Evolutionary conservation across 169 alveolate species (phyloP).

Genomic region (Eimeria necatrix): DNA sequence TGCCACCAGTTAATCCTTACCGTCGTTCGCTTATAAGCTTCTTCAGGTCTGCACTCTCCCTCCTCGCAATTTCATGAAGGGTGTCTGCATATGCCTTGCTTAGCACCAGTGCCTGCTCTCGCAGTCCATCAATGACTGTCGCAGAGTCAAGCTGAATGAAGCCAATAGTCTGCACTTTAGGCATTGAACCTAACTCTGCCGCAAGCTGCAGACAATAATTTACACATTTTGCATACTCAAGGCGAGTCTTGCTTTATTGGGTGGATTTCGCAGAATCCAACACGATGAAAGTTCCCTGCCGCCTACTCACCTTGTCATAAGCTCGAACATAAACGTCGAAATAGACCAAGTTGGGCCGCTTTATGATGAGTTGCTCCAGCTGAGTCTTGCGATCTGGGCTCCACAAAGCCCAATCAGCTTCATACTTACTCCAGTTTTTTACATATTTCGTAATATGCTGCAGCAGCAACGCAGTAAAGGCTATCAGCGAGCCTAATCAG

Average conservation of each 20-base stretch:
- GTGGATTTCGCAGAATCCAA: background rate
- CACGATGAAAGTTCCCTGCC: background rate
- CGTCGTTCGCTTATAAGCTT: conserved; percentile 45
- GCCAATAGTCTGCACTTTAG: conserved; percentile 81
- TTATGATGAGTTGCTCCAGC: conserved; percentile 83
- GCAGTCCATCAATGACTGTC: conserved; percentile 83
- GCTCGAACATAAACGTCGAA: conserved; percentile 84
- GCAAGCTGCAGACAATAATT: conserved; percentile 73
- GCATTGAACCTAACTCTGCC: conserved; percentile 72
- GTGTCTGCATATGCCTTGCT: conserved; percentile 83
- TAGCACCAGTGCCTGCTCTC: conserved; percentile 85
- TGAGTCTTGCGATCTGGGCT: conserved; percentile 83
- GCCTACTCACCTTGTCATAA: conserved; percentile 75
- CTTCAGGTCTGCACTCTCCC: conserved; percentile 72
- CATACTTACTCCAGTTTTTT: conserved; percentile 86
- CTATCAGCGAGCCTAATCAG: background rate
- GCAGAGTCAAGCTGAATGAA: conserved; percentile 86
- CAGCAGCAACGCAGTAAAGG: background rate
- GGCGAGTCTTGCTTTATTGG: background rate
- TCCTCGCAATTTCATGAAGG: conserved; percentile 80
- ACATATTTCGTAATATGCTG: conserved; percentile 83
- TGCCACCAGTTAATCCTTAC: conserved; percentile 30
- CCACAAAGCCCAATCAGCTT: conserved; percentile 86
- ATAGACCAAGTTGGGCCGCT: conserved; percentile 81
- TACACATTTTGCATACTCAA: background rate